Evolutionary conservation across 1,139 yeast genomes (phyloP).

Genomic region (Kluyveromyces marxianus): DNA sequence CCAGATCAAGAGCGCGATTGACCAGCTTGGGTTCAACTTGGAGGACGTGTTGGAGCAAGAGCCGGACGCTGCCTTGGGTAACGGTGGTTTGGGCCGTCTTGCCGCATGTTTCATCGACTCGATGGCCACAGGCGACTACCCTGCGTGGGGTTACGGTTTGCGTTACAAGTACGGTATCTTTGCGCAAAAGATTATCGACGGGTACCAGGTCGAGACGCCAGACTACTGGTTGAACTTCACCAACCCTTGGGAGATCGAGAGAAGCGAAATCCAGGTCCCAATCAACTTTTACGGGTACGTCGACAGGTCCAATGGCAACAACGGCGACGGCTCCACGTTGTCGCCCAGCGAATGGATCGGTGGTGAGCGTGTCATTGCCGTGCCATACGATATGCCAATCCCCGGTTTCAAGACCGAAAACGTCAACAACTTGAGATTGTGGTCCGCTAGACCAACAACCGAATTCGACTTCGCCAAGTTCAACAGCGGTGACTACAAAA

Average conservation of each 20-base stretch:
- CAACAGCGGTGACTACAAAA: conserved; percentile 85
- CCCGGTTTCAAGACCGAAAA: conserved; percentile 83
- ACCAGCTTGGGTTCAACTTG: conserved; percentile 75
- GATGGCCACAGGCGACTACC: conserved; percentile 74
- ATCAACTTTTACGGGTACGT: conserved; percentile 86
- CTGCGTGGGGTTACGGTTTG: conserved; percentile 96
- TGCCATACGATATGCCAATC: conserved; percentile 89
- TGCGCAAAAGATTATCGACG: conserved; percentile 82
- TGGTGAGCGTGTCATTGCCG: conserved; percentile 82
- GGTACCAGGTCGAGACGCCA: conserved; percentile 89
- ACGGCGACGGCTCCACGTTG: conserved; percentile 43
- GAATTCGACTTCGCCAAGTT: conserved; percentile 91
- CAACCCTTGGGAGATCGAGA: conserved; percentile 89
- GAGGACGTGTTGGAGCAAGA: conserved; percentile 83
- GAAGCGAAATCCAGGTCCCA: conserved; percentile 85
- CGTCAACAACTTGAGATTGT: conserved; percentile 82
- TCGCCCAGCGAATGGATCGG: conserved; percentile 64
- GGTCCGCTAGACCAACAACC: conserved; percentile 86
- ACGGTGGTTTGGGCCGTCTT: conserved; percentile 90
- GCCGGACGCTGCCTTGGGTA: conserved; percentile 92
- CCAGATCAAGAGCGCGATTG: conserved; percentile 48
- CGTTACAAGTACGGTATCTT: conserved; percentile 92
- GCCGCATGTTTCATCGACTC: conserved; percentile 95
- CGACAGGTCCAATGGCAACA: conserved; percentile 46
- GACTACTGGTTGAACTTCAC: conserved; percentile 87